These are phyloP conservation scores for Bruguiera gymnorhiza DNA, from an alignment of 345 rosid genomes.

Conservation along the genomic window DNA sequence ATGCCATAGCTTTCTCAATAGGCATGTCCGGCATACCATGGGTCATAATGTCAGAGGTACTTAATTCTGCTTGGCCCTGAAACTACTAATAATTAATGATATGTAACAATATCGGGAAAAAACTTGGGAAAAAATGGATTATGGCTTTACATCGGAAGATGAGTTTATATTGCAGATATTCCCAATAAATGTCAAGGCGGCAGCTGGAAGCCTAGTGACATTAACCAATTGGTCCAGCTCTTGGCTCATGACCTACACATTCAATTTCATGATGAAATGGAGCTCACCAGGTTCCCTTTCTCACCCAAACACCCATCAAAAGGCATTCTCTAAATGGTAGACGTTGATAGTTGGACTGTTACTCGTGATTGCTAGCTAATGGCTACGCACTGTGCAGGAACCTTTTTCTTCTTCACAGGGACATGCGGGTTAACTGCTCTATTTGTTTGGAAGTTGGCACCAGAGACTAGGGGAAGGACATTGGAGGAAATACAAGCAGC, in stretches of 20 bases:
- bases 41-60: constrained; percentile 72
- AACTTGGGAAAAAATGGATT: not conserved
- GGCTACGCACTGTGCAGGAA: constrained; percentile 36
- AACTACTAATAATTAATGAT: not conserved
- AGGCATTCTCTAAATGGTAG: no score
- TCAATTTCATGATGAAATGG: constrained; percentile 57
- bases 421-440: constrained; percentile 51
- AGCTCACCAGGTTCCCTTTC: constrained; percentile 35
- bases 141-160: not conserved
- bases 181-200: constrained; percentile 66
- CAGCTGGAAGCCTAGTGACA: constrained; percentile 76
- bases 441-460: constrained; percentile 61
- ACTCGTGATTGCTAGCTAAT: not conserved
- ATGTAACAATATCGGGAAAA: not conserved
- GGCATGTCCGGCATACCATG: constrained; percentile 60
- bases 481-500: constrained; percentile 68
- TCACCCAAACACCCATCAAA: not conserved
- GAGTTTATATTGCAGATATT: constrained; percentile 44
- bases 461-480: constrained; percentile 73
- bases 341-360: not conserved
- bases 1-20: constrained; percentile 22
- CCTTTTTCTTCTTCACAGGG: constrained; percentile 53
- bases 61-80: not conserved
- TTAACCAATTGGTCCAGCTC: constrained; percentile 73
- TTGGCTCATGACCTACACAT: constrained; percentile 64